Evolutionary conservation across 495 filamentous ascomycete genomes (phyloP).

Genomic region (Tuber microsphaerosporum): DNA sequence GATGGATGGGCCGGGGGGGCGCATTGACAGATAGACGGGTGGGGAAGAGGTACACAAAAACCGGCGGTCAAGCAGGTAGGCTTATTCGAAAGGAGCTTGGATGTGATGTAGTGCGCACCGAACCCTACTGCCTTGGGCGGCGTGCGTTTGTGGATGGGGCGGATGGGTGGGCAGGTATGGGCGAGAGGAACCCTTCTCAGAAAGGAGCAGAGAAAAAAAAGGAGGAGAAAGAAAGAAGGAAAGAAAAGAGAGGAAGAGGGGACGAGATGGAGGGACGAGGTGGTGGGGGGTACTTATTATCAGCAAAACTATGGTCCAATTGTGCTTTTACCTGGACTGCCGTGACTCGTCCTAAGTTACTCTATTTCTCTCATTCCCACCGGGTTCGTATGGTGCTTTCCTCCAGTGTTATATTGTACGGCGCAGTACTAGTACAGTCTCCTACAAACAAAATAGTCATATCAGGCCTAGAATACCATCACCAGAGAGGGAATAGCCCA

Average conservation of each 20-base stretch:
- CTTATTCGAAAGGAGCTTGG: not conserved
- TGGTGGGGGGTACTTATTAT: not conserved
- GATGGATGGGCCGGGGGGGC: not conserved
- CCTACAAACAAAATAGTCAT: not conserved
- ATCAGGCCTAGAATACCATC: not conserved
- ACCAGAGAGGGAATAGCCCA: not conserved
- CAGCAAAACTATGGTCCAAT: not conserved
- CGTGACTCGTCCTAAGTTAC: not conserved
- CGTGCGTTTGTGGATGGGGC: not conserved
- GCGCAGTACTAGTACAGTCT: not conserved
- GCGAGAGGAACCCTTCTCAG: not conserved
- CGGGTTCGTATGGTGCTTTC: not conserved
- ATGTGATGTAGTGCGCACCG: not conserved
- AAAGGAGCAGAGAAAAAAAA: not conserved
- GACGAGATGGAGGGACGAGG: not conserved
- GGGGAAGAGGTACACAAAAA: slow-evolving; percentile 14
- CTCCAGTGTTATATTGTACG: too few relatives aligned
- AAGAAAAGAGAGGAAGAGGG: not conserved
- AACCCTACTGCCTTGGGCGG: not conserved
- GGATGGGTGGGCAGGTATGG: too few relatives aligned
- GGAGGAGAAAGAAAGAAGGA: not conserved
- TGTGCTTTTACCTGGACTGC: not conserved
- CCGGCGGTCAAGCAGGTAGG: slow-evolving; percentile 15
- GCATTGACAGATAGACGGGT: slow-evolving; percentile 8
- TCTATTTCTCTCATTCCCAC: not conserved